These are phyloP conservation scores for Ceriops zippeliana DNA, from an alignment of 345 rosid species.

Conservation along the genomic window DNA sequence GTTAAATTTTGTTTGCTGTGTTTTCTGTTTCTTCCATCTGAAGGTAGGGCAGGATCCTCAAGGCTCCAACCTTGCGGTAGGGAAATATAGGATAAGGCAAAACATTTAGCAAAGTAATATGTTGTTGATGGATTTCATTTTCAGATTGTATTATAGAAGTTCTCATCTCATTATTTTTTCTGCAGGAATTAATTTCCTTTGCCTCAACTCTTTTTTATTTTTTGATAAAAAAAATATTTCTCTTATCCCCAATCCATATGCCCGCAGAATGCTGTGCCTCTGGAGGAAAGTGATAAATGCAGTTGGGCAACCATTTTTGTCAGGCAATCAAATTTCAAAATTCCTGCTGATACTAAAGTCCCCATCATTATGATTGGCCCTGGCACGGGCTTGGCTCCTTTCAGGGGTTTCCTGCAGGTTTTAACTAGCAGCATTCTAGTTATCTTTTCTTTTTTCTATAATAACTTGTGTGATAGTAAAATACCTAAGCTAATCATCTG, in stretches of 20 bases:
- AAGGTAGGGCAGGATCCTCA: not conserved
- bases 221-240: not conserved
- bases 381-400: slow-evolving; percentile 97
- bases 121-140: not conserved
- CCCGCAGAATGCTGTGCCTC: slow-evolving; percentile 60
- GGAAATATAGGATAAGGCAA: not conserved
- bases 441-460: not conserved
- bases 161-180: too few species aligned
- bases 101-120: not conserved
- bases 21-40: not conserved
- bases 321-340: slow-evolving; percentile 89
- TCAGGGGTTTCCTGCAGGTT: slow-evolving; percentile 96
- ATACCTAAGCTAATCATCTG: slow-evolving; percentile 2
- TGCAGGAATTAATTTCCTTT: too few species aligned
- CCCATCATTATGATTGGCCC: slow-evolving; percentile 97
- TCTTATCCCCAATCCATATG: not conserved
- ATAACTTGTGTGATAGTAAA: not conserved
- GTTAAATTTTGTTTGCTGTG: not conserved
- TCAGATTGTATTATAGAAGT: too few species aligned
- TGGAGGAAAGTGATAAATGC: slow-evolving; percentile 63
- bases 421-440: not conserved
- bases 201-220: not conserved
- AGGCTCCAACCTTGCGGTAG: not conserved
- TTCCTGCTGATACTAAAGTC: slow-evolving; percentile 67
- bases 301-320: slow-evolving; percentile 84